phyloP scores from a whole-genome alignment of 116 monocot species.

The Thalassia testudinum region DNA sequence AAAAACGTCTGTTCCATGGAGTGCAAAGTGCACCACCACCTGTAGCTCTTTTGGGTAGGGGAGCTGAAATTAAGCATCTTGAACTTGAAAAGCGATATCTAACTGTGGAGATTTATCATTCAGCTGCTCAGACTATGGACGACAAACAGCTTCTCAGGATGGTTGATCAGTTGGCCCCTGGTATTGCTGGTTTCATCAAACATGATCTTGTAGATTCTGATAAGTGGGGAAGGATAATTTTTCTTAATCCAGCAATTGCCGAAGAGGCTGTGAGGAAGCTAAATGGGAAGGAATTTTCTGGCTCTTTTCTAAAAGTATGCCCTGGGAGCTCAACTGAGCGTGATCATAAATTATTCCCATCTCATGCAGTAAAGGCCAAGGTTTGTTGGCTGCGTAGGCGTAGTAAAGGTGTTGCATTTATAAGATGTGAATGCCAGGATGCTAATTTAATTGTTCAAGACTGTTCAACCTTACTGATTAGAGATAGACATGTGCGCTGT shows the following conservation, averaged over 20 bases:
- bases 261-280: slow-evolving; percentile 43
- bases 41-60: slow-evolving; percentile 69
- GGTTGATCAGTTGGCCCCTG: slow-evolving; percentile 29
- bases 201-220: slow-evolving; percentile 9
- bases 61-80: slow-evolving; percentile 91
- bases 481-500: slow-evolving; percentile 27
- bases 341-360: slow-evolving; percentile 17
- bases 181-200: slow-evolving; percentile 36
- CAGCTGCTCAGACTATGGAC: slow-evolving; percentile 25
- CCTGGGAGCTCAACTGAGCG: slow-evolving; percentile 13
- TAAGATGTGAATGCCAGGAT: slow-evolving; percentile 38
- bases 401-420: slow-evolving; percentile 60
- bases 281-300: slow-evolving; percentile 44
- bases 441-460: slow-evolving; percentile 39
- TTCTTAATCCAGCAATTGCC: slow-evolving; percentile 55
- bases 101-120: slow-evolving; percentile 61
- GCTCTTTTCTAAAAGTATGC: slow-evolving; percentile 32
- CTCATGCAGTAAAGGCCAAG: slow-evolving; percentile 56
- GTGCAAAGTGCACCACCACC: slow-evolving; percentile 24
- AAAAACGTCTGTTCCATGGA: slow-evolving; percentile 45
- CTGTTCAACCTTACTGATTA: slow-evolving; percentile 28
- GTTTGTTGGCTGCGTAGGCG: slow-evolving; percentile 68
- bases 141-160: slow-evolving; percentile 63
- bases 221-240: slow-evolving; percentile 77
- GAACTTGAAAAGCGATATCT: slow-evolving; percentile 63